Base-by-base conservation (phyloP, 2,329 filamentous ascomycete genomes). In the Alternaria tenuissima region DNA sequence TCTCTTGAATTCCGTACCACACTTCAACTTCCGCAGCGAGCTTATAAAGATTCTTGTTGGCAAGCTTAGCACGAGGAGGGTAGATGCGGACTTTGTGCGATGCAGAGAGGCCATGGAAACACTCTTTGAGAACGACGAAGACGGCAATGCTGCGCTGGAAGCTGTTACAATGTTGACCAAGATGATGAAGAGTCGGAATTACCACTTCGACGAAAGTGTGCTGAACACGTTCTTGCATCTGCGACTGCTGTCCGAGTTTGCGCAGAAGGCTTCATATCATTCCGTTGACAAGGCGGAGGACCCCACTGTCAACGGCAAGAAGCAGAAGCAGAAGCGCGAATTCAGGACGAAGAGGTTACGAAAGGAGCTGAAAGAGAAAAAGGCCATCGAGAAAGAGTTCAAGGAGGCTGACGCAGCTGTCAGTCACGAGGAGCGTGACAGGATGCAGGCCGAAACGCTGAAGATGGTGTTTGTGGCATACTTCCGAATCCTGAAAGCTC, bases 401-500 rank as follows among this genome's bases (percentile, higher is more conserved):
- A 89, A 89, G 46, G 89, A 94, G 72, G 94, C 95, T 1, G 94
- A 98, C 76, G 95, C 95, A 2, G 85, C 91, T 5, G 94, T 98
- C 62, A 91, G 89, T 67, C 91, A 97, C 73, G 94, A 99, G 78
- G 93, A 97, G 78, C 88, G 92, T 52, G 95, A 98, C 74, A 88
- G 90, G 69, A 95, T 96, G 86, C 95, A 99, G 79, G 91, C 93
- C 5, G 96, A 99, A 79, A 97, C 94, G 2, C 82, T 99, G 52
- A 99, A 98, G 81, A 85, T 97, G 59, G 95, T 99, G 11, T 99
- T 99, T 76, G 92, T 92, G 16, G 91, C 89, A 2, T 99, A 99
- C 81, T 98, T 99, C 80, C 90, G 94, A 53, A 94, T 98, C 55
- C 83, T 99, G 43, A 98, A 98, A 81, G 85, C 89, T 55, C 88